These are phyloP conservation scores for Peniophora sp. DNA, from an alignment of 1,284 basidiomycete species.

Conservation along the genomic window DNA sequence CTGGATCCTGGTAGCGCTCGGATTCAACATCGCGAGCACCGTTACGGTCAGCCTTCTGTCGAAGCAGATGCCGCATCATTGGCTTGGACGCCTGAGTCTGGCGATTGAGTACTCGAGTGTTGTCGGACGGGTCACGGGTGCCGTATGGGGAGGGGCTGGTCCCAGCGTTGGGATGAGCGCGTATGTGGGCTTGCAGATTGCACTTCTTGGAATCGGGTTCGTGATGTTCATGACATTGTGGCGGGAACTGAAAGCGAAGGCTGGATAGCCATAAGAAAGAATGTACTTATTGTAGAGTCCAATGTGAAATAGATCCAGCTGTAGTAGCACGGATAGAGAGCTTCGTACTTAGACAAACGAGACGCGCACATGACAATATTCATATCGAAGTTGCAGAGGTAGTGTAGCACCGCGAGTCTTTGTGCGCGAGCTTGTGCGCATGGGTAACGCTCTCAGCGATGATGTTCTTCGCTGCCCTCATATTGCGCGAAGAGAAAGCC, in stretches of 20 bases:
- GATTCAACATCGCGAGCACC: slow-evolving; percentile 63
- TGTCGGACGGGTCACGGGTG: slow-evolving; percentile 51
- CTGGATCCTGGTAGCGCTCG: slow-evolving; percentile 65
- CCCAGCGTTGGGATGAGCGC: slow-evolving; percentile 56
- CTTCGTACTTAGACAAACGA: too few species aligned
- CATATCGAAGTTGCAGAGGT: too few species aligned
- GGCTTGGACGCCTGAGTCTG: slow-evolving; percentile 51
- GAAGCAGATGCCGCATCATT: slow-evolving; percentile 56
- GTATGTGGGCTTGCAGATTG: slow-evolving; percentile 55
- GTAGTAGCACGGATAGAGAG: too few species aligned
- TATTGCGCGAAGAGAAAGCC: too few species aligned
- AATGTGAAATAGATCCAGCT: too few species aligned
- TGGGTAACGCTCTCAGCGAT: too few species aligned
- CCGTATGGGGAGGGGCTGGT: slow-evolving; percentile 61
- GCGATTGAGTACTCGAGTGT: slow-evolving; percentile 65
- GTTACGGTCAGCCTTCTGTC: slow-evolving; percentile 57
- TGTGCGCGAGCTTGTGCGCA: too few species aligned
- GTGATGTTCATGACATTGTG: slow-evolving; percentile 48
- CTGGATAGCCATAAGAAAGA: too few species aligned
- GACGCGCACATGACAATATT: too few species aligned
- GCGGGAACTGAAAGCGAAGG: slow-evolving; percentile 60
- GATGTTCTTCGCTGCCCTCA: too few species aligned
- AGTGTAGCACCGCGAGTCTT: too few species aligned
- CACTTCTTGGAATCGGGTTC: slow-evolving; percentile 49
- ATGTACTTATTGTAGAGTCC: not conserved